phyloP scores from a whole-genome alignment of 2,329 filamentous ascomycete genomes.

The Alternaria viburni region DNA sequence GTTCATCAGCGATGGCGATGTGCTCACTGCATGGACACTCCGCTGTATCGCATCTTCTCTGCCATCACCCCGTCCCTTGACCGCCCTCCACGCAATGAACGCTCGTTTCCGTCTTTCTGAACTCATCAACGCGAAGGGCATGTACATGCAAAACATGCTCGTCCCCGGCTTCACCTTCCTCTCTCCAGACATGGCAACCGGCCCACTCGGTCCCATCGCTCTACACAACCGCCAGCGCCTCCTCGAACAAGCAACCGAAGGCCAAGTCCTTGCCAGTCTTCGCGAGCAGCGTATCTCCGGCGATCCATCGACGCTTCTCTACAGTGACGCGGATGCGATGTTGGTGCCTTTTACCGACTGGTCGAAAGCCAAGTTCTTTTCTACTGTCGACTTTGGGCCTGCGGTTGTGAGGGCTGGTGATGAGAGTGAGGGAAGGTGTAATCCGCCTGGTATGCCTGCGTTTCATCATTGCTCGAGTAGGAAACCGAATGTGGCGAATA shows the following conservation, averaged over 20 bases:
- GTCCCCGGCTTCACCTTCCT: conserved; percentile 19
- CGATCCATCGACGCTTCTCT: conserved; percentile 28
- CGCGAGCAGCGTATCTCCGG: conserved; percentile 17
- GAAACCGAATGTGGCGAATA: conserved; percentile 3
- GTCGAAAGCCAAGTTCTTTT: conserved; percentile 18
- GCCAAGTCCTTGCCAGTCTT: conserved; percentile 28
- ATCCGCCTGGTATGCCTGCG: conserved; percentile 16
- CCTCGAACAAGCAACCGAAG: conserved; percentile 21
- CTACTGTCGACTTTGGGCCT: conserved; percentile 26
- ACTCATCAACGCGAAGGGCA: conserved; percentile 23
- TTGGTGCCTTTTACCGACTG: conserved; percentile 23
- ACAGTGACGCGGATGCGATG: conserved; percentile 9
- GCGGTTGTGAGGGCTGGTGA: conserved; percentile 17
- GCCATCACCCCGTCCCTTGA: conserved; percentile 40
- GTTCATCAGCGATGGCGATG: conserved; percentile 34
- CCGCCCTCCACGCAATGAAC: conserved; percentile 51
- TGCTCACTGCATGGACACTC: conserved; percentile 29
- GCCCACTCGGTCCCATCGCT: conserved; percentile 22
- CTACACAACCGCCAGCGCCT: conserved; percentile 19
- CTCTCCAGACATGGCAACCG: conserved; percentile 9
- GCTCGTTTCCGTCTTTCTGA: conserved; percentile 42
- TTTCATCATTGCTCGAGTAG: conserved; percentile 20
- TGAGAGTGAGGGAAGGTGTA: not conserved
- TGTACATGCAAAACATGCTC: conserved; percentile 22
- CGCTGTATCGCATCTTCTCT: conserved; percentile 33